Conservation (phyloP, 352 stramenopile species). For the Pythium volutum region DNA sequence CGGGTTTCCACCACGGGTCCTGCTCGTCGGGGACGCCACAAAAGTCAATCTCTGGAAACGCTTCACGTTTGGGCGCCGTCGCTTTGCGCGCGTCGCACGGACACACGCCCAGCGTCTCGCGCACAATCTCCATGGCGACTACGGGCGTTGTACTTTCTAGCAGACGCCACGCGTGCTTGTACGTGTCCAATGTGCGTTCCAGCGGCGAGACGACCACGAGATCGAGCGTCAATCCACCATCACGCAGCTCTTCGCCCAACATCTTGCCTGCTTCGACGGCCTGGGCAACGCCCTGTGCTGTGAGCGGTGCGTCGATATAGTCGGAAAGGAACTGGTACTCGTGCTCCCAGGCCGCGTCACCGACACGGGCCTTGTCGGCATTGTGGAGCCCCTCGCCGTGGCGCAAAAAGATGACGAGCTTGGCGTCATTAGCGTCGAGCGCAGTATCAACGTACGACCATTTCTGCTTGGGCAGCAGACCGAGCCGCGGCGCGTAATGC, state of each 20-base stretch:
- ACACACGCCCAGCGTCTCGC: constrained; percentile 67
- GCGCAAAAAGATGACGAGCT: constrained; percentile 60
- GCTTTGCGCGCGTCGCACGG: constrained; percentile 56
- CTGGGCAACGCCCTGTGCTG: constrained; percentile 36
- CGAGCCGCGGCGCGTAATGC: constrained; percentile 37
- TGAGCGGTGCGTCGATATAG: constrained; percentile 65
- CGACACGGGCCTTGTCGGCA: constrained; percentile 53
- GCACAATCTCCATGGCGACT: constrained; percentile 46
- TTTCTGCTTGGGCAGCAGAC: constrained; percentile 35
- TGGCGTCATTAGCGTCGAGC: constrained; percentile 29
- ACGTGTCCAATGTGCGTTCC: constrained; percentile 65
- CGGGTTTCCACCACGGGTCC: constrained; percentile 49
- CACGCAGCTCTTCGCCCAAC: constrained; percentile 40
- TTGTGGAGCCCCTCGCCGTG: constrained; percentile 72
- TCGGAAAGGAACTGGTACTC: constrained; percentile 43
- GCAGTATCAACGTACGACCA: constrained; percentile 40
- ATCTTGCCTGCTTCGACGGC: constrained; percentile 32
- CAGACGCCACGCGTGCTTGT: constrained; percentile 35
- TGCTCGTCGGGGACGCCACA: constrained; percentile 37
- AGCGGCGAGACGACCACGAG: constrained; percentile 63
- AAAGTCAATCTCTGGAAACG: constrained; percentile 57
- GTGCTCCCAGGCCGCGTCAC: constrained; percentile 45
- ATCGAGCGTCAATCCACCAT: constrained; percentile 48
- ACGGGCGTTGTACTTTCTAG: constrained; percentile 32
- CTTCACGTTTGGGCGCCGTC: constrained; percentile 33